A percentile compares a stretch with the other conserved stretches of the same genome.
phyloP scores from a whole-genome alignment of 306 rosid species.

The Casuarina glauca region DNA sequence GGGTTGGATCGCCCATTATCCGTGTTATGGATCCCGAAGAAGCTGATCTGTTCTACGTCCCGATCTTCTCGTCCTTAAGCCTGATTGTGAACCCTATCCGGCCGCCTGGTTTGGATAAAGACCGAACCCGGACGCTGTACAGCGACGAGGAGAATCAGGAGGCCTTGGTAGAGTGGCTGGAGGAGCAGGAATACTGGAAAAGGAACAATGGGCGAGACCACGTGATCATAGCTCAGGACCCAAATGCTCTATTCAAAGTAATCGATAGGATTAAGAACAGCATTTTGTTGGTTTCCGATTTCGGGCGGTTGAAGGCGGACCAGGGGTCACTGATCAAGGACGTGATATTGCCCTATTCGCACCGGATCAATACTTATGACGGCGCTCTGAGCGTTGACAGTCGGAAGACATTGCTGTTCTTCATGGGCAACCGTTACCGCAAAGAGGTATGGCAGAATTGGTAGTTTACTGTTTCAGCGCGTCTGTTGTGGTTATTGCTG shows the following conservation, averaged over 20 bases:
- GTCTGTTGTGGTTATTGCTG: background rate
- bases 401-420: slow-evolving; percentile 75
- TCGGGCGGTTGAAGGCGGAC: slow-evolving; percentile 71
- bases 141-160: slow-evolving; percentile 88
- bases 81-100: slow-evolving; percentile 62
- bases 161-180: slow-evolving; percentile 77
- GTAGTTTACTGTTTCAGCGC: background rate
- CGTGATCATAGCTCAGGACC: slow-evolving; percentile 87
- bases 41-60: slow-evolving; percentile 83
- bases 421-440: slow-evolving; percentile 93
- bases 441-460: slow-evolving; percentile 62
- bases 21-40: slow-evolving; percentile 79
- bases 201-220: slow-evolving; percentile 81
- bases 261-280: slow-evolving; percentile 59
- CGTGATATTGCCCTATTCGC: slow-evolving; percentile 80
- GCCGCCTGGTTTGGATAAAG: slow-evolving; percentile 38
- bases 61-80: slow-evolving; percentile 81
- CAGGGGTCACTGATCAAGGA: slow-evolving; percentile 93
- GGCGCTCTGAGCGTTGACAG: slow-evolving; percentile 54
- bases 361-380: slow-evolving; percentile 52
- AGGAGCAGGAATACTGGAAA: slow-evolving; percentile 77
- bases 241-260: slow-evolving; percentile 76
- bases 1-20: slow-evolving; percentile 51
- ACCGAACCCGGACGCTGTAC: slow-evolving; percentile 41
- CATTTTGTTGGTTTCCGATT: slow-evolving; percentile 76